phyloP scores from a whole-genome alignment of 345 rosid species.

The Melastoma malabathricum region DNA sequence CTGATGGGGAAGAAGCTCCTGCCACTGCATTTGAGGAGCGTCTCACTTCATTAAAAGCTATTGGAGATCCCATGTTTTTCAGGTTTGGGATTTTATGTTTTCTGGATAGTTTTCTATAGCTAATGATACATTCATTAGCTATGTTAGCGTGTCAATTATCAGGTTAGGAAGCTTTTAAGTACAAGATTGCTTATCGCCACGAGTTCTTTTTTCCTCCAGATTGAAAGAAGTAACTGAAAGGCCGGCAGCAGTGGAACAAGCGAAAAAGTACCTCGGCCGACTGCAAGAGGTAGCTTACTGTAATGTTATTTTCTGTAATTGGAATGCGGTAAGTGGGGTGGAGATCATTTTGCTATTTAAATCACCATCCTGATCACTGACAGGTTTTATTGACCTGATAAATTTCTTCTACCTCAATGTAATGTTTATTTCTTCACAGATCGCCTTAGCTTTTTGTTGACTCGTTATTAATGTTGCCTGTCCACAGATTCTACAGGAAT shows the following conservation, averaged over 20 bases:
- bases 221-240: constrained; percentile 69
- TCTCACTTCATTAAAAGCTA: constrained; percentile 55
- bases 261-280: constrained; percentile 43
- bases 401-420: constrained; percentile 2
- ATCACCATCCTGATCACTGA: too few species aligned
- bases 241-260: constrained; percentile 54
- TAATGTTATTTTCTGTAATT: not conserved
- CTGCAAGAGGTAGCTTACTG: constrained; percentile 50
- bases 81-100: constrained; percentile 17
- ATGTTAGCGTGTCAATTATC: too few species aligned
- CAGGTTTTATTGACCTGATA: too few species aligned
- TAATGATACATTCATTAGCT: not conserved
- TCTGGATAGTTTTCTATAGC: not conserved
- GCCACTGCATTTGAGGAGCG: constrained; percentile 59
- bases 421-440: not conserved
- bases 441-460: not conserved
- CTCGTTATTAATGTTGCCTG: constrained; percentile 6
- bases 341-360: too few species aligned
- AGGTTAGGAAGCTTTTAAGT: too few species aligned
- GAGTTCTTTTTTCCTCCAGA: constrained; percentile 20
- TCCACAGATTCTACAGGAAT: constrained; percentile 43
- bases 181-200: not conserved
- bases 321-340: not conserved
- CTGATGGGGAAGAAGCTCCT: constrained; percentile 89
- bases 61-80: constrained; percentile 71